Conservation (phyloP, 768 basidiomycete species). For the Crucibulum laeve region DNA sequence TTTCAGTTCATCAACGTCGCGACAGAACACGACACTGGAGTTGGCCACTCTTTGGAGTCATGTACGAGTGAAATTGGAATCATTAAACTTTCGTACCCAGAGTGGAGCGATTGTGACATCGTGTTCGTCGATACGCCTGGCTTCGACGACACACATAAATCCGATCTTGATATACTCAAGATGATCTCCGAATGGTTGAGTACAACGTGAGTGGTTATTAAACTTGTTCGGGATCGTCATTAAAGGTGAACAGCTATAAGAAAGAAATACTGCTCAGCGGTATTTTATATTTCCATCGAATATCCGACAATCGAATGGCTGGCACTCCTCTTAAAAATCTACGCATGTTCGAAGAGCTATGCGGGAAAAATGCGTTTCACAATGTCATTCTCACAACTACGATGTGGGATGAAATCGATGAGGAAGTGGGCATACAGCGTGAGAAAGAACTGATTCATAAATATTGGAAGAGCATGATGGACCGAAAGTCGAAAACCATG, state of each 20-base stretch:
- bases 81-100: constrained; percentile 10
- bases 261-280: constrained; percentile 24
- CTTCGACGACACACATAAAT: constrained; percentile 19
- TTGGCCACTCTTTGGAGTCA: constrained; percentile 17
- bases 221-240: neutral
- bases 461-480: constrained; percentile 40
- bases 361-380: constrained; percentile 36
- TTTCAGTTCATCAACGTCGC: constrained; percentile 19
- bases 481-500: constrained; percentile 28
- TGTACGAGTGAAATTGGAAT: constrained; percentile 13
- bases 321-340: constrained; percentile 39
- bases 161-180: constrained; percentile 16
- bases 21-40: constrained; percentile 1
- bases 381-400: constrained; percentile 46
- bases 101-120: constrained; percentile 8
- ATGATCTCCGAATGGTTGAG: constrained; percentile 18
- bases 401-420: constrained; percentile 37
- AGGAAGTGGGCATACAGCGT: constrained; percentile 24
- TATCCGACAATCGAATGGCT: constrained; percentile 33
- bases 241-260: constrained; percentile 13
- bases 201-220: constrained; percentile 11
- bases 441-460: constrained; percentile 34
- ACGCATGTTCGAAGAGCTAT: constrained; percentile 42
- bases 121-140: constrained; percentile 23
- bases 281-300: constrained; percentile 42